Percentiles rank a stretch among this genome's conserved stretches.
Evolutionary conservation across 2,329 filamentous ascomycete species (phyloP).

Genomic region (Juglanconis oblonga): DNA sequence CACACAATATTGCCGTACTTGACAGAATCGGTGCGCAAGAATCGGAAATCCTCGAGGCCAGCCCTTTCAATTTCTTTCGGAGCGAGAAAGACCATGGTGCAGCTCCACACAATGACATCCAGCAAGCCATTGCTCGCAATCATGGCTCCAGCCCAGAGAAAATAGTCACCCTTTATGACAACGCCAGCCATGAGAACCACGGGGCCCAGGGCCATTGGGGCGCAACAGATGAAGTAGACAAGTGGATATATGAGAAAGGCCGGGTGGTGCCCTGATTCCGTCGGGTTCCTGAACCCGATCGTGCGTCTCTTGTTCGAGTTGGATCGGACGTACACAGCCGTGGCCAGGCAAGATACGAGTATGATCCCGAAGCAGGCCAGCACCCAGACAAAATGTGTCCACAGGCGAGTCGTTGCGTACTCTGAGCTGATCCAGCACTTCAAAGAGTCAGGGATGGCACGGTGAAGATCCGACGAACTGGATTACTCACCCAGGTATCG

Average conservation of each 20-base stretch:
- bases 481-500: slow-evolving; percentile 2
- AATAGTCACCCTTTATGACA: background rate
- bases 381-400: slow-evolving; percentile 12
- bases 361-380: slow-evolving; percentile 6
- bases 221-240: slow-evolving; percentile 6
- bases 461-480: too few species aligned
- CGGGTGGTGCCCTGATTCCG: slow-evolving; percentile 3
- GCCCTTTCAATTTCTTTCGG: slow-evolving; percentile 4
- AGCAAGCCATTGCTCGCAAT: slow-evolving; percentile 12
- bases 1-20: slow-evolving; percentile 10
- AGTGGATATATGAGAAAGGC: slow-evolving; percentile 11
- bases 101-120: slow-evolving; percentile 8
- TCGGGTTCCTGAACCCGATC: background rate
- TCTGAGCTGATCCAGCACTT: slow-evolving; percentile 13
- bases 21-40: slow-evolving; percentile 4
- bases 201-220: slow-evolving; percentile 7
- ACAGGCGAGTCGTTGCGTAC: slow-evolving; percentile 5
- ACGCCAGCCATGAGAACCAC: slow-evolving; percentile 3
- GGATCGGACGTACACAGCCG: background rate
- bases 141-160: slow-evolving; percentile 12
- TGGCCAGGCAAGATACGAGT: background rate
- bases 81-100: slow-evolving; percentile 12
- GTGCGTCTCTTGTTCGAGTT: background rate
- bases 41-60: slow-evolving; percentile 1
- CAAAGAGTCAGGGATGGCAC: background rate